phyloP scores from a whole-genome alignment of 2,329 filamentous ascomycete genomes.

The Thermomyces lanuginosus region DNA sequence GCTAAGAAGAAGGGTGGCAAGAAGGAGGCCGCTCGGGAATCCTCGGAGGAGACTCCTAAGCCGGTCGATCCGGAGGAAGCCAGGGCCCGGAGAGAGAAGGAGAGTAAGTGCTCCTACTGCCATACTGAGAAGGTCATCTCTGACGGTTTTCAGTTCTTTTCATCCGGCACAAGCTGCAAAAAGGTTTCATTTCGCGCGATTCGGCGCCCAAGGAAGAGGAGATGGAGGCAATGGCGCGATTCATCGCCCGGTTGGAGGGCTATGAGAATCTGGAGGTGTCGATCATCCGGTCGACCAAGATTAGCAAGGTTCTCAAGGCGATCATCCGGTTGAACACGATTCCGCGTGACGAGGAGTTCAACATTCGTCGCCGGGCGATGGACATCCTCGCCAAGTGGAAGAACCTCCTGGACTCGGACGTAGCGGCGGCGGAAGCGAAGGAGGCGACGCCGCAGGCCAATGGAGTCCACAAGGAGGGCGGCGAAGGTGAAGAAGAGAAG shows the following conservation, averaged over 20 bases:
- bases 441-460: slow-evolving; percentile 32
- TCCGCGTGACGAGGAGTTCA: slow-evolving; percentile 72
- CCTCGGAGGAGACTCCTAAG: slow-evolving; percentile 39
- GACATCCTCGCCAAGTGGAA: slow-evolving; percentile 78
- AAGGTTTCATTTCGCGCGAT: slow-evolving; percentile 75
- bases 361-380: slow-evolving; percentile 73
- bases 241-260: slow-evolving; percentile 56
- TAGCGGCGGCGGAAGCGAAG: slow-evolving; percentile 23
- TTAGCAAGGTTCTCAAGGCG: slow-evolving; percentile 94
- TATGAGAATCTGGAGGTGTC: slow-evolving; percentile 68
- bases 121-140: slow-evolving; percentile 1
- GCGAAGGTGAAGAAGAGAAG: slow-evolving; percentile 13
- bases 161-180: slow-evolving; percentile 84
- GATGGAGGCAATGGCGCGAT: slow-evolving; percentile 30
- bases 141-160: slow-evolving; percentile 51
- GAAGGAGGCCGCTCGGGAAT: slow-evolving; percentile 42
- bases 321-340: slow-evolving; percentile 78
- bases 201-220: slow-evolving; percentile 65
- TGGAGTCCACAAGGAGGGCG: slow-evolving; percentile 23
- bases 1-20: slow-evolving; percentile 38
- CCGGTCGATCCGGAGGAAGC: slow-evolving; percentile 39
- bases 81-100: slow-evolving; percentile 42
- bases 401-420: slow-evolving; percentile 53
- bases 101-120: slow-evolving; percentile 21
- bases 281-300: slow-evolving; percentile 84